These are phyloP conservation scores for Saccharomyces hybrid DNA, from an alignment of 1,139 yeast genomes.

Conservation along the genomic window DNA sequence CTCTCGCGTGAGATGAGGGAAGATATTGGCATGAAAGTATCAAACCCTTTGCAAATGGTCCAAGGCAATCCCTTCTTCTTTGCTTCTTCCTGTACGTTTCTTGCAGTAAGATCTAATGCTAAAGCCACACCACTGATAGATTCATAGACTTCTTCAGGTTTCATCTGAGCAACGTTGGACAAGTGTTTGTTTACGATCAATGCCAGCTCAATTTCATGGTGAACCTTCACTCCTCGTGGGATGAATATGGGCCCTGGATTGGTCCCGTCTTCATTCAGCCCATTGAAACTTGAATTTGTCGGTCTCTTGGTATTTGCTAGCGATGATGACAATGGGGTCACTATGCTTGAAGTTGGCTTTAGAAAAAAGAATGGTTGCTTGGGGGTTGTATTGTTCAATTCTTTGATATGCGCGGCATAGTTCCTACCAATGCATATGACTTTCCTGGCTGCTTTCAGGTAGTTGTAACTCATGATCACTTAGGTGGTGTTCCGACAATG, in stretches of 20 bases:
- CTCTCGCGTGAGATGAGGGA: conserved; percentile 55
- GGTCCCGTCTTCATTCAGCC: conserved; percentile 25
- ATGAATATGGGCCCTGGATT: conserved; percentile 65
- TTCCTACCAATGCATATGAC: conserved; percentile 93
- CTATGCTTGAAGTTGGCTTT: conserved; percentile 68
- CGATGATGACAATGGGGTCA: conserved; percentile 31
- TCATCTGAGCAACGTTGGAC: conserved; percentile 49
- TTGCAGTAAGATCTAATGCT: conserved; percentile 88
- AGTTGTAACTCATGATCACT: conserved; percentile 38
- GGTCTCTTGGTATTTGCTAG: conserved; percentile 4
- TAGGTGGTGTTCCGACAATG: background rate
- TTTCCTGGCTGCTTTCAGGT: conserved; percentile 62
- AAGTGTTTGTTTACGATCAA: conserved; percentile 59
- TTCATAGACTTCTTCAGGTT: conserved; percentile 62
- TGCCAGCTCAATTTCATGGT: conserved; percentile 91
- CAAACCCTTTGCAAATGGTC: conserved; percentile 95
- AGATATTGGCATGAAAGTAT: conserved; percentile 84
- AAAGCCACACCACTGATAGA: conserved; percentile 79
- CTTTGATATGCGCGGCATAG: conserved; percentile 89
- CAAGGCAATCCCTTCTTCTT: conserved; percentile 93
- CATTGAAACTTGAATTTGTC: conserved; percentile 16
- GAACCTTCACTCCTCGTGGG: conserved; percentile 75
- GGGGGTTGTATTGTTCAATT: conserved; percentile 74
- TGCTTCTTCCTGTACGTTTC: conserved; percentile 93
- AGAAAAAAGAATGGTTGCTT: conserved; percentile 82